Base-by-base conservation (phyloP, 345 rosid genomes). In the Pistacia integerrima region DNA sequence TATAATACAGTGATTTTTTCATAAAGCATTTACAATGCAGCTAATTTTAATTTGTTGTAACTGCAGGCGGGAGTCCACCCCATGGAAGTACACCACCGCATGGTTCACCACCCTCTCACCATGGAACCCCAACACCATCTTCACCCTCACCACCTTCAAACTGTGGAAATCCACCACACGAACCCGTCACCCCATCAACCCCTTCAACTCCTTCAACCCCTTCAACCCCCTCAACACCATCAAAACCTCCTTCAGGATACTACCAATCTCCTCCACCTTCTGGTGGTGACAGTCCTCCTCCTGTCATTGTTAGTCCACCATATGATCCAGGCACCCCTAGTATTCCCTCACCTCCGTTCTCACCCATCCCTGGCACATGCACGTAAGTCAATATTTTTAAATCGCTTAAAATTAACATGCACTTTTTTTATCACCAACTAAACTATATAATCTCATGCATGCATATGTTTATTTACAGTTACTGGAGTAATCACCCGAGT, bases 401-500 rank as follows among this genome's bases (percentile, higher is more conserved):
- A 41, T 7, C 9, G 10, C 46, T 41, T 6, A 41, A 5, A 41
- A 41, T 41, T 41, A 41, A 41, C 9, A 5, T 41, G 41, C 5
- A 38, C 41, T 41, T 7, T 41, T 41, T 6, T 41, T 41, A 7
- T 41, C 46, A 41, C 46, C 46, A 41, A 41, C 10, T 41, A 41
- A 41, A 41, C 46, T 41, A 6, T 38, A 69, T 48, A 22, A 67
- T 67, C 36, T 11, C 38, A 58, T 41, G 59, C 49, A 18, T 64
- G 25, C 69, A 30, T 52, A 9, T 61, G 78, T 25, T 51, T 10
- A 58, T 17, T 48, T 76, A 69, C 86, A 96, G 99, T 80, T 96
- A 88, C 90, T 96, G 99, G 99, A 93, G 90, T 80, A 89, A 74
- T 80, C 94, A 96, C 80, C 99, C 99, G 0, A 78, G 84, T 3